Evolutionary conservation across 352 stramenopile genomes (phyloP), one percentile per base, ranked within the genome.

Genomic region (Phytophthora kernoviae): DNA sequence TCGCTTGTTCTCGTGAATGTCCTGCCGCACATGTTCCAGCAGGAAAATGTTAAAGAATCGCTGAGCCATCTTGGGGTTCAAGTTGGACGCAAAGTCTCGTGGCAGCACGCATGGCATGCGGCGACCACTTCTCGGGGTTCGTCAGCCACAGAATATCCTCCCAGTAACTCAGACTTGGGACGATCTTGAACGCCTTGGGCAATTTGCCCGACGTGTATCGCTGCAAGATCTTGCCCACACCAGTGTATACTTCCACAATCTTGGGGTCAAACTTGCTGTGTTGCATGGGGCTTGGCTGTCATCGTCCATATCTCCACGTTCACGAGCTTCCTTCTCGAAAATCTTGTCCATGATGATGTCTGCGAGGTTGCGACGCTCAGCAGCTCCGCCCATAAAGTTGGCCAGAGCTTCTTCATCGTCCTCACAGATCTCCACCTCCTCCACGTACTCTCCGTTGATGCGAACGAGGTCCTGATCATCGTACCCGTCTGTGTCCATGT

Each of bases 311-410:
- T 95, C 88, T 30, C 88, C 87, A 60, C 96, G 88, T 52, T 94
- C 89, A 34, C 73, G 77, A 3, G 82, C 84, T 46, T 96, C 86
- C 67, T 99, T 99, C 78, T 99, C 94, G 45, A 96, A 89, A 70
- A 99, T 99, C 76, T 99, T 99, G 68, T 97, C 93, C 91, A 99
- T 98, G 70, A 99, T 99, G 47, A 99, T 98, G 81, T 99, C 98
- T 1, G 96, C 97, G 12, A 99, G 82, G 58, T 96, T 99, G 58
- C 90, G 89, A 41, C 89, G 79, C 59, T 97, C 88, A 1, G 83
- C 77, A 0, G 72, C 86, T 4, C 84, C 81, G 50, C 96, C 81
- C 68, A 96, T 90, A 61, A 96, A 93, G 62, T 89, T 93, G 22
- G 90, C 87, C 9, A 96, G 69, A 37, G 77, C 88, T 70, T 96